These are phyloP conservation scores for Cladophialophora immunda DNA, from an alignment of 2,329 filamentous ascomycete genomes.

Conservation along the genomic window DNA sequence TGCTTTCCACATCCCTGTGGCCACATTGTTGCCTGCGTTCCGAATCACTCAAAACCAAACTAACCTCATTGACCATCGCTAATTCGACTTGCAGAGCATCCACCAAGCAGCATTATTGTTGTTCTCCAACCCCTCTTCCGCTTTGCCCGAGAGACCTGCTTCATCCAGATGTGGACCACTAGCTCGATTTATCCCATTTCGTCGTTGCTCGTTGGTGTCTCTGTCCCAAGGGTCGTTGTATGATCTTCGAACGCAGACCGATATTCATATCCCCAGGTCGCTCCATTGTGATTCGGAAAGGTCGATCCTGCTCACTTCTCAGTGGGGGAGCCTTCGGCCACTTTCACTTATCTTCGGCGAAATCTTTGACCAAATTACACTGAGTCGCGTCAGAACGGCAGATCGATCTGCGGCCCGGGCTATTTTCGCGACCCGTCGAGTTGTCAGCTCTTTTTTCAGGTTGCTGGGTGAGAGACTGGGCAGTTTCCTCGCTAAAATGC, in stretches of 20 bases:
- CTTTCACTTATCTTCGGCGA: constrained; percentile 4
- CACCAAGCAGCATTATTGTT: constrained; percentile 1
- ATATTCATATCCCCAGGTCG: neutral
- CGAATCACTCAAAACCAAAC: neutral
- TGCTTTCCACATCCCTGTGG: neutral
- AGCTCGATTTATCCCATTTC: neutral
- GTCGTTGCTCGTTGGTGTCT: neutral
- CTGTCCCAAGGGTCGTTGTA: constrained; percentile 7
- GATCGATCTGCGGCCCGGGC: neutral
- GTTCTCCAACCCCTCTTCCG: neutral
- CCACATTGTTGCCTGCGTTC: neutral
- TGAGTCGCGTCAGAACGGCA: neutral
- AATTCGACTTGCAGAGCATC: neutral
- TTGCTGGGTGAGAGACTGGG: constrained; percentile 11
- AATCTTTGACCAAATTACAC: neutral
- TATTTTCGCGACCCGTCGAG: neutral
- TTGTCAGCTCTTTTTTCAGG: neutral
- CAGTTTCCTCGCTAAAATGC: constrained; percentile 16
- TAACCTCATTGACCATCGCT: neutral
- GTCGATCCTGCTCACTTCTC: neutral
- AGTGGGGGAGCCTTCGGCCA: neutral
- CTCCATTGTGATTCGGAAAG: neutral
- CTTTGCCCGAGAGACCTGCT: neutral
- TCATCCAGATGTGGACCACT: neutral
- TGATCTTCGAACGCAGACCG: neutral